Evolutionary conservation across 495 filamentous ascomycete species (phyloP), one percentile per base, ranked within the genome.

Genomic region (Trichoderma parareesei): DNA sequence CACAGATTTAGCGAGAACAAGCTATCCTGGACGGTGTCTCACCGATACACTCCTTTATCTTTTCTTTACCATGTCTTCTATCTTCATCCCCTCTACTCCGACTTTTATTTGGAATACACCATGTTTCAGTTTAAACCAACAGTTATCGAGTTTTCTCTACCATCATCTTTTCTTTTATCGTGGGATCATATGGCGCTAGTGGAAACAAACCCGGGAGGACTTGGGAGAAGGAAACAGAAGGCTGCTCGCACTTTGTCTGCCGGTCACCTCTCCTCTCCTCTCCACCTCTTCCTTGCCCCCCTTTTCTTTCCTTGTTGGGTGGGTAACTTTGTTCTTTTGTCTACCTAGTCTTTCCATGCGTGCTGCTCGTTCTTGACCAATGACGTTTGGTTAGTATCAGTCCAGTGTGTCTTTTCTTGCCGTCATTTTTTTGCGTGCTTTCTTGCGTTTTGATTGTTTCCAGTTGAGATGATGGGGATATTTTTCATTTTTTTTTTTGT

Each of bases 151-250:
- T 35, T 8, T 57, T 13, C 14, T 57, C 14, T 57, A 8, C 37
- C 53, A 57, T 27, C 27, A 57, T 57, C 20, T 35, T 37, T 38
- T 35, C 18, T 5, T 33, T 46, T 46, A 16, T n/a, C 46, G 20
- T 49, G 46, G 53, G 53, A 16, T 57, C 37, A 20, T 57, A 49
- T 49, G 53, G 53, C 53, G 53, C 53, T 57, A 57, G 53, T 57
- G 53, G 27, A 27, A 27, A 57, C 53, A 57, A 35, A 57, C n/a
- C 9, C 11, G 53, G 53, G 53, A 37, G 53, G 53, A 35, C 16
- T 49, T 49, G 8, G 35, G 37, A 27, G 53, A 37, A 27, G 27
- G 53, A 37, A 57, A 3, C 37, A 57, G 53, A 37, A 37, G 53
- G 53, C 20, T 57, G 13, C 16, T 37, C 53, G 27, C 27, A 27